Conservation (phyloP, 1,139 yeast genomes). For the Pichia sp. region DNA sequence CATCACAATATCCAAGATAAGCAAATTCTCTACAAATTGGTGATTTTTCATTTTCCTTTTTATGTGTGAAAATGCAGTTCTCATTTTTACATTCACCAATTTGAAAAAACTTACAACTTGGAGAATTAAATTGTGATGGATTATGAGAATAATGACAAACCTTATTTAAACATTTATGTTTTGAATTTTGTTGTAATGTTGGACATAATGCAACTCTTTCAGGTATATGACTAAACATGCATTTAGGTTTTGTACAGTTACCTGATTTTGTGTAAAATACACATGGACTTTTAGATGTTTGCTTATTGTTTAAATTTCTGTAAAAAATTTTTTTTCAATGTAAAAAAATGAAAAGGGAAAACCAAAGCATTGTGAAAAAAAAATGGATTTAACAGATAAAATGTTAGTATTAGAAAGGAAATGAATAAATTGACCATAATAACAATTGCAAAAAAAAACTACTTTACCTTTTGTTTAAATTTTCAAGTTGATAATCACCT, state of each 20-base stretch:
- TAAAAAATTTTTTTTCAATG: too few species aligned
- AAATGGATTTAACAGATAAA: too few species aligned
- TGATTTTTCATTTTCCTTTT: conserved; percentile 31
- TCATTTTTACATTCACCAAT: conserved; percentile 48
- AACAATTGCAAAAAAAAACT: background rate
- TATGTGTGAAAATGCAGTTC: conserved; percentile 53
- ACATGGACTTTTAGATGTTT: conserved; percentile 2
- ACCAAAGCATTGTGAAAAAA: too few species aligned
- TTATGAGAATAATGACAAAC: conserved; percentile 54
- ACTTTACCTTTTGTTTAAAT: conserved; percentile 5
- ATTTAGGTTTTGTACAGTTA: conserved; percentile 29
- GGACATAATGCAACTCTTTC: conserved; percentile 52
- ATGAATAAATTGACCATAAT: background rate
- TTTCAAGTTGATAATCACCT: conserved; percentile 21
- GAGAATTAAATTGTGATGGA: conserved; percentile 57
- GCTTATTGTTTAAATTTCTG: background rate
- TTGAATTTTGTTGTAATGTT: conserved; percentile 38
- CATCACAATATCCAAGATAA: conserved; percentile 59
- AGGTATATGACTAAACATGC: conserved; percentile 52
- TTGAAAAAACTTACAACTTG: conserved; percentile 52
- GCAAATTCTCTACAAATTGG: conserved; percentile 62
- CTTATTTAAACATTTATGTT: conserved; percentile 42
- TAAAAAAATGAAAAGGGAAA: too few species aligned
- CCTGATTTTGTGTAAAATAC: conserved; percentile 29
- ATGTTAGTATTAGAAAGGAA: conserved; percentile 32